Evolutionary conservation across 192 early-diverging fungal species (phyloP), one percentile per base, ranked within the genome.

Genomic region (Coemansia sp.): DNA sequence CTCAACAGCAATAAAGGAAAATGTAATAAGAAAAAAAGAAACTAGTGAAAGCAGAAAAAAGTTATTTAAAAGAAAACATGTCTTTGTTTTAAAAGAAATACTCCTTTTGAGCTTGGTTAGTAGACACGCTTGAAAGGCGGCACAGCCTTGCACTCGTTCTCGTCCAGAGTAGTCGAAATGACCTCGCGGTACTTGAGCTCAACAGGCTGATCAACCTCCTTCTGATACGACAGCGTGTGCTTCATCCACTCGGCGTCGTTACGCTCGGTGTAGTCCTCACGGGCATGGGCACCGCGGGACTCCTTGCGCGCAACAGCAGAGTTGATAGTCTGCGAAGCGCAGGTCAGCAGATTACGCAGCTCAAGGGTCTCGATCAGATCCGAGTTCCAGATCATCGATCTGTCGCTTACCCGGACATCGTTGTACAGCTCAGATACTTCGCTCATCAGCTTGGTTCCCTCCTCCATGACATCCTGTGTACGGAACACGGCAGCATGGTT

Each of bases 191-290:
- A 96, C 63, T 80, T 82, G 54, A 99, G 85, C 62, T 84, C 87
- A 52, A 93, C 89, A 11, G 88, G 80, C 52, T 87, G 85, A 60
- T 89, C 88, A 65, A 92, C 81, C 64, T 90, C 90, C 75, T 92
- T 84, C 85, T 94, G 91, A 86, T 89, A 96, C 48, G 97, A 96
- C 51, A 99, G 86, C 61, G 94, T 95, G 87, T 99, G 97, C 89
- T 97, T 97, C 94, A 96, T 95, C 95, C 94, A 99, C 71, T 94
- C 85, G 60, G 84, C 76, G 78, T 99, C 97, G 84, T 96, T 87
- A 76, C 95, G 93, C 5, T 89, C 89, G 49, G 85, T 76, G 75
- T 73, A 97, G 85, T 99, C 97, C 83, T 97, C 95, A 77, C 95
- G 94, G 28, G 95, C 94, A 83, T 99, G 97, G 31, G 96, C 95